Base-by-base conservation (phyloP, 2,329 filamentous ascomycete species). In the Aureobasidium vineae region DNA sequence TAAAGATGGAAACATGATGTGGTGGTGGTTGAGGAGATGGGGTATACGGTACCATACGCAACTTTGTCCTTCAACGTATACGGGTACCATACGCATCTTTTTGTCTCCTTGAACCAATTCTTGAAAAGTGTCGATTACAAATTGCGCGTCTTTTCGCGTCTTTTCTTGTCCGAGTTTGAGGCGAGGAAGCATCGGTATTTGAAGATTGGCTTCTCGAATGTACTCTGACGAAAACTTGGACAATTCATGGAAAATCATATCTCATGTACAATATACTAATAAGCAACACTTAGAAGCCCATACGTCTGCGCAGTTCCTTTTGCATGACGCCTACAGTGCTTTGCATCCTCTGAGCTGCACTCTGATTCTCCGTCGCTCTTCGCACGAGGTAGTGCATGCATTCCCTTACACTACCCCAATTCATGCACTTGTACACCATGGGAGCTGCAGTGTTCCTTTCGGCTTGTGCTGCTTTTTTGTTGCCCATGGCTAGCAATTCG, bases 351-450 rank as follows among this genome's bases (percentile, higher is more conserved):
- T 38, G 26, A 0, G 47, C 54, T 16, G 69, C 71, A 41, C 71
- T 70, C 47, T 69, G 68, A 33, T 74, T 74, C 68, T 74, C 73
- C 1, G 70, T 68, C 8, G 70, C 68, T 50, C 73, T 69, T 36
- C 73, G 65, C 19, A 72, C 65, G 21, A 74, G 68, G 50, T 72
- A 74, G 38, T 73, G 71, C 69, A 74, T 71, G 67, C 73, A 74
- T 53, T 74, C 73, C 45, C 70, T 70, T 40, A 73, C 69, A 23
- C 67, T 70, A 1, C 73, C 73, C 73, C 73, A 74, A 41, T 70
- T 73, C 66, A 73, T 65, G 50, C 71, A 74, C 56, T 73, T 72
- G 65, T 72, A 73, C 4, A 73, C 70, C 26, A 66, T 41, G 3
- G 72, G 73, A 21, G 70, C 68, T 21, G 67, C 59, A 26, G 53